phyloP scores from a whole-genome alignment of 2,329 filamentous ascomycete species.

The Epichloe aotearoae region DNA sequence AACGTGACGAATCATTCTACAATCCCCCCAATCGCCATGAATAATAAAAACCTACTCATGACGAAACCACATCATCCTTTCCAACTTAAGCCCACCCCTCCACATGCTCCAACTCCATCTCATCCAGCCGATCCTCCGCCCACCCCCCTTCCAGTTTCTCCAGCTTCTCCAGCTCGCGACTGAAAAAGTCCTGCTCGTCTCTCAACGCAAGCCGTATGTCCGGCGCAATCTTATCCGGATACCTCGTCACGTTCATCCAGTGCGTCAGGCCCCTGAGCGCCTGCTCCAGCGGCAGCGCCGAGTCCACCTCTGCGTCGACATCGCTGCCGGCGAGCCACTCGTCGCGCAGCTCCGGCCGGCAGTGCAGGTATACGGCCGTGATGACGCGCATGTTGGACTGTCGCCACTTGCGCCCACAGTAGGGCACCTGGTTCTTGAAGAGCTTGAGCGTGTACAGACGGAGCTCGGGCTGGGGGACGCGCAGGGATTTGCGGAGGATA shows the following conservation, averaged over 20 bases:
- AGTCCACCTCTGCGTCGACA: slow-evolving; percentile 86
- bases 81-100: slow-evolving; percentile 14
- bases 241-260: slow-evolving; percentile 81
- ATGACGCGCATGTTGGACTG: slow-evolving; percentile 98
- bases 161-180: slow-evolving; percentile 61
- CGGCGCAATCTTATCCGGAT: slow-evolving; percentile 62
- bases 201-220: slow-evolving; percentile 45
- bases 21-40: not conserved
- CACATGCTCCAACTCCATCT: slow-evolving; percentile 20
- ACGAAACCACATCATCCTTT: not conserved
- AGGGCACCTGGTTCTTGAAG: slow-evolving; percentile 97
- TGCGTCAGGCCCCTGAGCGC: slow-evolving; percentile 79
- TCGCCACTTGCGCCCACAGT: slow-evolving; percentile 95
- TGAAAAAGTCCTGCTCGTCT: slow-evolving; percentile 70
- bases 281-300: slow-evolving; percentile 83
- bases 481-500: slow-evolving; percentile 81
- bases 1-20: too few species aligned
- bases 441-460: slow-evolving; percentile 92
- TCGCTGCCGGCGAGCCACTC: slow-evolving; percentile 90
- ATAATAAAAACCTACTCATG: not conserved
- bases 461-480: slow-evolving; percentile 76
- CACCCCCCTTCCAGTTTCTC: slow-evolving; percentile 31
- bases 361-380: slow-evolving; percentile 90
- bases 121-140: slow-evolving; percentile 26
- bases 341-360: slow-evolving; percentile 80